phyloP scores from a whole-genome alignment of 768 basidiomycete genomes.

The Boletus sensibilis region DNA sequence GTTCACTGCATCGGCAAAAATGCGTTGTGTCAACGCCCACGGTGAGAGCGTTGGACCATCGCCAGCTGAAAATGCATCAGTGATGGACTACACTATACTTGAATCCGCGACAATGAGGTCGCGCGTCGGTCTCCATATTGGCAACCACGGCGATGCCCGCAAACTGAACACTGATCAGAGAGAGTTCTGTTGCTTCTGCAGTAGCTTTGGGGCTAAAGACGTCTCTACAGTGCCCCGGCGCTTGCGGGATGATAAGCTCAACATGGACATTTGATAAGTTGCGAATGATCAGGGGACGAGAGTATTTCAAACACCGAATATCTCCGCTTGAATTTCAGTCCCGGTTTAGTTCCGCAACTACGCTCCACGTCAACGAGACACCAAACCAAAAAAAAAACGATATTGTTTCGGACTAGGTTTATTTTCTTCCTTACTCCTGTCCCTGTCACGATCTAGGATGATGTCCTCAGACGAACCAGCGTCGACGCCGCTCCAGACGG shows the following conservation, averaged over 20 bases:
- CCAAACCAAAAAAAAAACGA: conserved; percentile 1
- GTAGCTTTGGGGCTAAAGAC: no score
- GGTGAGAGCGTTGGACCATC: no score
- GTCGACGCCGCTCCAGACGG: conserved; percentile 28
- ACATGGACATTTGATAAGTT: no score
- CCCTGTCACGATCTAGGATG: conserved; percentile 22
- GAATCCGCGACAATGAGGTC: neutral
- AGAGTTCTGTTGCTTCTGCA: no score
- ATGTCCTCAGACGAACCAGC: conserved; percentile 36
- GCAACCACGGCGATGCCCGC: no score
- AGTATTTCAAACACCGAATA: neutral
- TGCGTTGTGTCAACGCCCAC: no score
- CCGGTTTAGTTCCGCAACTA: neutral
- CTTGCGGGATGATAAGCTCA: no score
- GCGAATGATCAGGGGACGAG: no score
- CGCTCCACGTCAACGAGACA: neutral
- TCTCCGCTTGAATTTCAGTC: conserved; percentile 14
- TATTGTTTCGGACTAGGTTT: neutral
- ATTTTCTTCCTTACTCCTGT: neutral
- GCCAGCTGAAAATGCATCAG: neutral
- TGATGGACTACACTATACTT: neutral
- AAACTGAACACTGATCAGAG: no score
- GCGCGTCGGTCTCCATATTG: no score
- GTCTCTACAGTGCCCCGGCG: no score
- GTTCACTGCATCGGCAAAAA: no score